A percentile compares a stretch with the other conserved stretches of the same genome.
phyloP scores from a whole-genome alignment of 2,329 filamentous ascomycete genomes.

The Elsinoe australis region DNA sequence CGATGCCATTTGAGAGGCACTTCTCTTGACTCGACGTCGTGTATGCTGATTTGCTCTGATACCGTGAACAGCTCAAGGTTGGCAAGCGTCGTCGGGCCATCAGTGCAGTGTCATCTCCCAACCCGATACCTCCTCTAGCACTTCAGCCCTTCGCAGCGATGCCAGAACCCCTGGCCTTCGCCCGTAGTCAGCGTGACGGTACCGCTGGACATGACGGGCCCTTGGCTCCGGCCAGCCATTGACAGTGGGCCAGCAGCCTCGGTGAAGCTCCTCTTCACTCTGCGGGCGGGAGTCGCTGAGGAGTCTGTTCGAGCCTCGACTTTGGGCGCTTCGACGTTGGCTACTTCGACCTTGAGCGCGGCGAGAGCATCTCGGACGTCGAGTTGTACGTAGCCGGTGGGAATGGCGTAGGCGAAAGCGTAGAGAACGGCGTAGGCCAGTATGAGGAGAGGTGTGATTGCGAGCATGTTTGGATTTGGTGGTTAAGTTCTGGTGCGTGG shows the following conservation, averaged over 20 bases:
- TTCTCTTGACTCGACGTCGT: too few relatives aligned
- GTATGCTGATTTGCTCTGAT: too few relatives aligned
- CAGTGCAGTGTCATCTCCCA: too few relatives aligned
- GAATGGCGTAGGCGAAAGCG: slow-evolving; percentile 16
- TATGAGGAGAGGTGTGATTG: slow-evolving; percentile 8
- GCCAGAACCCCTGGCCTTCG: slow-evolving; percentile 15
- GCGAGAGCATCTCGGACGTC: slow-evolving; percentile 12
- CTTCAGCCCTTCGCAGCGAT: slow-evolving; percentile 4
- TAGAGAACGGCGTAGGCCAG: slow-evolving; percentile 16
- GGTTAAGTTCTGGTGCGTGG: not conserved
- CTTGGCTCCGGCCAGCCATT: slow-evolving; percentile 8
- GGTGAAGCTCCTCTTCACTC: slow-evolving; percentile 1
- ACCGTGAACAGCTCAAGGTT: too few relatives aligned
- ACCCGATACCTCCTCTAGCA: too few relatives aligned
- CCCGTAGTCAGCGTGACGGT: slow-evolving; percentile 14
- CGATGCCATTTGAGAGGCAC: not conserved
- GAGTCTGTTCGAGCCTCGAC: not conserved
- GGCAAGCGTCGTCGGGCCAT: too few relatives aligned
- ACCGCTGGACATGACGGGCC: slow-evolving; percentile 6
- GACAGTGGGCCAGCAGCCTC: slow-evolving; percentile 5
- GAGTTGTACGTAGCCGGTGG: slow-evolving; percentile 2
- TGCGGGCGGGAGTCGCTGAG: not conserved
- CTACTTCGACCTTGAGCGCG: slow-evolving; percentile 2
- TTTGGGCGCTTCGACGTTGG: slow-evolving; percentile 1
- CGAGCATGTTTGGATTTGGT: slow-evolving; percentile 12